These are phyloP conservation scores for Candolleomyces efflorescens DNA, from an alignment of 768 basidiomycete species.

Conservation along the genomic window DNA sequence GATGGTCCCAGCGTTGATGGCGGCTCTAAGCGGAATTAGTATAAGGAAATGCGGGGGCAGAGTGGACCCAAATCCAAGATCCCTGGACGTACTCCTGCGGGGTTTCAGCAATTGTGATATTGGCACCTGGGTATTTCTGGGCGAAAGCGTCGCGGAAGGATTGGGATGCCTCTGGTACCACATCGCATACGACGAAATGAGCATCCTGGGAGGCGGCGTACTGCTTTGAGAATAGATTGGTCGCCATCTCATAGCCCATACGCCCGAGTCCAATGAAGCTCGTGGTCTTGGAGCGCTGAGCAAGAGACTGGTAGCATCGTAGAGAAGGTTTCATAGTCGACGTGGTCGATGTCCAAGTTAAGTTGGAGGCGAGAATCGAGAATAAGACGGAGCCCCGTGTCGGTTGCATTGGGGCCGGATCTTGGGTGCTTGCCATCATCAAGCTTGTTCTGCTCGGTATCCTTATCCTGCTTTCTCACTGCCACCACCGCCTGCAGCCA, in stretches of 20 bases:
- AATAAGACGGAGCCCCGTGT: not conserved
- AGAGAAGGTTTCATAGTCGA: slow-evolving; percentile 48
- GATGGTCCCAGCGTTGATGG: slow-evolving; percentile 58
- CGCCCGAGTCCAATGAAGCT: slow-evolving; percentile 85
- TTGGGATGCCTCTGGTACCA: slow-evolving; percentile 51
- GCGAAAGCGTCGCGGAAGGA: slow-evolving; percentile 55
- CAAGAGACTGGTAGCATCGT: slow-evolving; percentile 35
- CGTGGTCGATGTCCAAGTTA: not conserved
- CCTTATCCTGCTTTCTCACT: no score
- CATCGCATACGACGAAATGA: slow-evolving; percentile 78
- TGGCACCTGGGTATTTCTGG: slow-evolving; percentile 53
- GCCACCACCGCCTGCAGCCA: no score
- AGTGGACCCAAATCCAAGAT: not conserved
- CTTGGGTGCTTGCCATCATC: not conserved
- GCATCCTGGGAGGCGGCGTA: slow-evolving; percentile 47
- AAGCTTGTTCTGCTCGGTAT: not conserved
- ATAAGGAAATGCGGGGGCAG: not conserved
- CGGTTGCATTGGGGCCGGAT: not conserved
- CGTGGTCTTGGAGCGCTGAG: slow-evolving; percentile 47
- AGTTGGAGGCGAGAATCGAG: not conserved
- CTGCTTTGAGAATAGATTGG: slow-evolving; percentile 78
- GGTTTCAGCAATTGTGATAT: slow-evolving; percentile 51
- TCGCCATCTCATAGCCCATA: slow-evolving; percentile 87
- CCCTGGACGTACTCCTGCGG: slow-evolving; percentile 66
- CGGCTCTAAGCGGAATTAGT: slow-evolving; percentile 42